Evolutionary conservation across 345 rosid species (phyloP), one percentile per base, ranked within the genome.

Genomic region (Combretum micranthum): DNA sequence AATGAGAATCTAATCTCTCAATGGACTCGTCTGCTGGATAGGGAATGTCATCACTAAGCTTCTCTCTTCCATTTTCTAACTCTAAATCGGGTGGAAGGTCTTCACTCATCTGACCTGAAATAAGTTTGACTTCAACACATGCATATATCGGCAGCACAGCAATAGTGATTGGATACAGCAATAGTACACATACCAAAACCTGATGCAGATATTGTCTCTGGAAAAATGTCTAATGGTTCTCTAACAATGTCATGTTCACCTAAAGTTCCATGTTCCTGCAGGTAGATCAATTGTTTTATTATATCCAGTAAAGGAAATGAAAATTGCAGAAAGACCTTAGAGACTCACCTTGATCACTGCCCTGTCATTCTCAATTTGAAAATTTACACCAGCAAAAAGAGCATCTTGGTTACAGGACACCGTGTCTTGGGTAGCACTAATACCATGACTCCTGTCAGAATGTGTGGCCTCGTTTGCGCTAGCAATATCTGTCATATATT

Each of bases 51-150:
- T 44, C 20, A 53, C 50, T 50, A 57, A 53, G 53, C 20, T 65
- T 69, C 62, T 66, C 77, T 44, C 44, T 54, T 19, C 48, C 61
- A 56, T 32, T 53, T 52, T 42, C 75, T 56, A 68, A 10, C 67
- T 75, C 71, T 37, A 75, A 77, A 62, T 76, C 71, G 62, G 87
- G 78, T 57, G 74, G 74, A 56, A 68, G 63, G 66, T 83, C 78
- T 59, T 77, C 74, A 52, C 59, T 47, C 44, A 52, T 64, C 53
- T 55, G 49, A 61, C 76, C 86, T 78, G 52, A 49, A 67, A 61
- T 22, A 32, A 58, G 60, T 56, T 67, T 45, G 42, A 49, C 42
- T 62, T 45, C 21, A 67, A 22, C 13, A 51, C 51, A 52, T 22
- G 42, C 44, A 45, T 39, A 64, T 4, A 44, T 32, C 1, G 9